Evolutionary conservation across 192 early-diverging fungal genomes (phyloP), one percentile per base, ranked within the genome.

Genomic region (Kappamyces sp.): DNA sequence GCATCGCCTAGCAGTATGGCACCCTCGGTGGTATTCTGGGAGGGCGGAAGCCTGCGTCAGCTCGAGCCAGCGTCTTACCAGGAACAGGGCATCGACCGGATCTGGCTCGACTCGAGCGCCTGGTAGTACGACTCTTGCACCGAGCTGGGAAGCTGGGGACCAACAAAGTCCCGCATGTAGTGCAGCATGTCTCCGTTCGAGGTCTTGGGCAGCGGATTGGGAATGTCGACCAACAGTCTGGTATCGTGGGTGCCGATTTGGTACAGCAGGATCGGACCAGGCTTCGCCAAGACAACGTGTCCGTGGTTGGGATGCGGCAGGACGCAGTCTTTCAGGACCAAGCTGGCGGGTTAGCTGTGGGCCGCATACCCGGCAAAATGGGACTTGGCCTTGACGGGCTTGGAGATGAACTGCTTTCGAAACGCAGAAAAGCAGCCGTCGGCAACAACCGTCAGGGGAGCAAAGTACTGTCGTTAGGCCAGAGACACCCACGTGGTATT

Each of bases 351-450:
- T 54, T 9, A 9, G 53, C 6, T 22, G 11, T 41, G 40, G 30
- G 22, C 12, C 55, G n/a, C 60, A 49, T 80, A 86, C 81, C 87
- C 87, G 31, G 87, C 86, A 68, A 89, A 89, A 54, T 88, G 74
- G 0, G 81, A 84, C 45, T 75, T 80, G 30, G 68, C 77, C 1
- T 49, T 50, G 22, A 84, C 76, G 11, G 74, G 64, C 52, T 71
- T 81, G 0, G 62, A 47, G 41, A 81, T 80, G 48, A 79, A 72
- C 32, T 88, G 75, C 55, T 87, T 91, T 39, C 94, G 78, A 67
- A 95, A 98, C 69, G 90, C 93, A 60, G 93, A 95, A 52, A 90
- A 89, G 62, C 88, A 88, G n/a, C 94, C 94, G 66, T 98, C 94
- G 22, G 86, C 88, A 22, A 98, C 86, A 59, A 95, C 74, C 1